Evolutionary conservation across 495 filamentous ascomycete species (phyloP).

Genomic region (Sporormia fimetaria): DNA sequence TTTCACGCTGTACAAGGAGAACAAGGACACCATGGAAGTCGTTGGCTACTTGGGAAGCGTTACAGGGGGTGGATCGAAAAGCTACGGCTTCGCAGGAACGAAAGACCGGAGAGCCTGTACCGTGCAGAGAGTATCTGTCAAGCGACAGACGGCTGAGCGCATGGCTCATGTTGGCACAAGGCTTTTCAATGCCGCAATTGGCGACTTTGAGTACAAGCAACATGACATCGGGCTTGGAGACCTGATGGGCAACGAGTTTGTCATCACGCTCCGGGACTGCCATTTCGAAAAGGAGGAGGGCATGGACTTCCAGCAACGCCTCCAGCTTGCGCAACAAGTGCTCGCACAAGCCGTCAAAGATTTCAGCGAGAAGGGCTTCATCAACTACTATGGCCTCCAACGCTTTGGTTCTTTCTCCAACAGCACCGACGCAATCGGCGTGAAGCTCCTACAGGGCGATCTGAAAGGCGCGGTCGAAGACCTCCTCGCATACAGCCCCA

Average conservation of each 20-base stretch:
- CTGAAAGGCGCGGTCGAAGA: slow-evolving; percentile 65
- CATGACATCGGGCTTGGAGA: slow-evolving; percentile 69
- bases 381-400: slow-evolving; percentile 95
- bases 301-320: slow-evolving; percentile 31
- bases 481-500: slow-evolving; percentile 54
- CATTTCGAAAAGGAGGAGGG: slow-evolving; percentile 45
- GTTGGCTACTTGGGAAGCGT: slow-evolving; percentile 58
- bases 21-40: slow-evolving; percentile 95
- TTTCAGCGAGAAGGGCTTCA: slow-evolving; percentile 59
- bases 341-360: slow-evolving; percentile 45
- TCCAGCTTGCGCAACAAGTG: slow-evolving; percentile 38
- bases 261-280: slow-evolving; percentile 78
- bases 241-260: slow-evolving; percentile 78
- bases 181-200: slow-evolving; percentile 54
- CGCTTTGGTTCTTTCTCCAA: slow-evolving; percentile 78
- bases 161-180: slow-evolving; percentile 51
- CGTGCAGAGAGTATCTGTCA: slow-evolving; percentile 68
- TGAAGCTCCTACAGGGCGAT: slow-evolving; percentile 69
- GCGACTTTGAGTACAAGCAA: slow-evolving; percentile 64
- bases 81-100: slow-evolving; percentile 80
- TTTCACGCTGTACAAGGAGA: slow-evolving; percentile 94
- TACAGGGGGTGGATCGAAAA: slow-evolving; percentile 53
- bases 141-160: slow-evolving; percentile 49
- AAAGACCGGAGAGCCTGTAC: slow-evolving; percentile 89
- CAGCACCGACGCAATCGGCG: slow-evolving; percentile 69